Conservation (phyloP, 2,329 filamentous ascomycete species). For the Mycogone perniciosa region DNA sequence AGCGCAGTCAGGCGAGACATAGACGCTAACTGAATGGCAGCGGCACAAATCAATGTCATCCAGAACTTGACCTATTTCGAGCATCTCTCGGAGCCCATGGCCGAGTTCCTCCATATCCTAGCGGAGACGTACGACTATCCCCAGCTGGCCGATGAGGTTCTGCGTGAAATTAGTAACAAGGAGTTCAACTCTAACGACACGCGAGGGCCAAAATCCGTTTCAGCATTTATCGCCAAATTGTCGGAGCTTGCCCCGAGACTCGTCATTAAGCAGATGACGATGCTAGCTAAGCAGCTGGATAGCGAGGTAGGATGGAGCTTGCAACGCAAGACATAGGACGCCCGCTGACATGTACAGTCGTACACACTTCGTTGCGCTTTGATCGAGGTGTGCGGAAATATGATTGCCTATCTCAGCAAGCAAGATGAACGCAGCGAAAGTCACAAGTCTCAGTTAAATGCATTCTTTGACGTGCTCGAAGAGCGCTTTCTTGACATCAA, state of each 20-base stretch:
- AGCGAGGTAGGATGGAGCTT: slow-evolving; percentile 61
- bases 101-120: slow-evolving; percentile 92
- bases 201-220: slow-evolving; percentile 92
- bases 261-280: slow-evolving; percentile 96
- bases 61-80: slow-evolving; percentile 98
- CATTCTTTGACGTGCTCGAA: slow-evolving; percentile 94
- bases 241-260: slow-evolving; percentile 86
- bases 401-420: slow-evolving; percentile 84
- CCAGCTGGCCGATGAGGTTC: slow-evolving; percentile 86
- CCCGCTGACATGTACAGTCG: slow-evolving; percentile 47
- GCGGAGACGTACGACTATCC: slow-evolving; percentile 97
- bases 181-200: slow-evolving; percentile 97
- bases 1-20: neutral
- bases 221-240: slow-evolving; percentile 84
- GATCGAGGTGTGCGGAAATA: slow-evolving; percentile 94
- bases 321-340: neutral
- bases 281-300: slow-evolving; percentile 88
- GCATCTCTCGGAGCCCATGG: slow-evolving; percentile 98
- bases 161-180: slow-evolving; percentile 92
- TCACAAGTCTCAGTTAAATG: slow-evolving; percentile 89
- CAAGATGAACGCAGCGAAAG: slow-evolving; percentile 89
- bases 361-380: slow-evolving; percentile 90
- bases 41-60: slow-evolving; percentile 94
- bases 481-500: slow-evolving; percentile 95
- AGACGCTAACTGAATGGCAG: slow-evolving; percentile 40